These are phyloP conservation scores for Yamadazyma conglobata DNA, from an alignment of 1,139 yeast species.

Conservation along the genomic window DNA sequence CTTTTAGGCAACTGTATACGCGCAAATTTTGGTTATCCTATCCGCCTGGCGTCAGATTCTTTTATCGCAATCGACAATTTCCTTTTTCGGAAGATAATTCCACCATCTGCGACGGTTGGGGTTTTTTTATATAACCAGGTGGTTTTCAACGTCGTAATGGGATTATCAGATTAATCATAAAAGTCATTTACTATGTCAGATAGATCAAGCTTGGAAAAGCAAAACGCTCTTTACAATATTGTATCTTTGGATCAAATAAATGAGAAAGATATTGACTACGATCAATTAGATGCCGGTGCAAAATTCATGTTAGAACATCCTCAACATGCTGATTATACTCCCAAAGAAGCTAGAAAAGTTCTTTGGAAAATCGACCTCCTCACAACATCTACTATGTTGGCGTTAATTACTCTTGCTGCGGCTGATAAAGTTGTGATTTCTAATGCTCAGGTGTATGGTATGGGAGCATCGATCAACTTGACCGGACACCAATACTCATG, in stretches of 20 bases:
- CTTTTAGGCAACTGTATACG: too few species aligned
- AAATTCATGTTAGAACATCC: conserved; percentile 17
- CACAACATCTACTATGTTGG: conserved; percentile 16
- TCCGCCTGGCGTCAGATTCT: too few species aligned
- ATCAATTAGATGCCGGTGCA: conserved; percentile 19
- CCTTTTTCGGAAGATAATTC: too few species aligned
- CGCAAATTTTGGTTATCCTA: too few species aligned
- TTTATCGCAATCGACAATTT: too few species aligned
- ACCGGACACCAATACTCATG: conserved; percentile 18
- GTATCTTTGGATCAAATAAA: background rate
- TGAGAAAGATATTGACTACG: background rate
- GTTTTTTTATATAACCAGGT: too few species aligned
- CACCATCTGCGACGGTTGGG: too few species aligned
- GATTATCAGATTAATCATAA: too few species aligned
- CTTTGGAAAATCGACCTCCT: conserved; percentile 22
- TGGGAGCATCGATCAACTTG: conserved; percentile 17
- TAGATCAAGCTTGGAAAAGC: conserved; percentile 4
- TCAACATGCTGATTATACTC: conserved; percentile 20
- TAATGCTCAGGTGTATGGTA: conserved; percentile 44
- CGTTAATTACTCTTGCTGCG: conserved; percentile 16
- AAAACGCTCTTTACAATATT: conserved; percentile 2
- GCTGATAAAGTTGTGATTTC: conserved; percentile 18
- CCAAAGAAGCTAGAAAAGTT: conserved; percentile 19
- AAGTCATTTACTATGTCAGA: conserved; percentile 4
- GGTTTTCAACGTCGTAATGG: too few species aligned